Base-by-base conservation (phyloP, 148 eudicot genomes). In the Selenicereus undatus region DNA sequence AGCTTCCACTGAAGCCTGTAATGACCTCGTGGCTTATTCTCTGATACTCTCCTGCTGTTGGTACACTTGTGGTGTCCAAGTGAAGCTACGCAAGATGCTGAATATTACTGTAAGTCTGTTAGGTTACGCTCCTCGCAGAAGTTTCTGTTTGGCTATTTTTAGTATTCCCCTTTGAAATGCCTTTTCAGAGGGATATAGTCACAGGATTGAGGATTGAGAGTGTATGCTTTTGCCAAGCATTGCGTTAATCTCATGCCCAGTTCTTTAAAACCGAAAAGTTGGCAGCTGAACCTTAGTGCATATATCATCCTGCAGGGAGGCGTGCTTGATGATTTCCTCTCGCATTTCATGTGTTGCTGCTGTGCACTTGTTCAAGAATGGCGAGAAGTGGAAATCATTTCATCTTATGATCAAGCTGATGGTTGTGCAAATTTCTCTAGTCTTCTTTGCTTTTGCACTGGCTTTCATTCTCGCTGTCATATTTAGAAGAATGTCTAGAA, bases 341-440 rank as follows among this genome's bases (percentile, higher is more conserved):
- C 98, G 9, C 99, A 96, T 85, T 77, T 88, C 24, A 91, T 96
- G 99, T 96, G 99, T 76, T 96, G 99, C 79, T 96, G 99, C 79
- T 96, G 99, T 84, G 97, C 99, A 79, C 98, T 94, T 88, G 99
- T 96, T 68, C 99, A 96, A 92, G 99, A 94, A 86, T 88, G 86
- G 90, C 91, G 99, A 74, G 99, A 96, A 89, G 90, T 96, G 56
- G 94, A 96, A 83, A 89, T 88, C 51, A 1, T 32, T 22, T n/a
- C 0, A 60, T 21, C 66, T 60, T 60, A 60, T 21, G 68, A n/a
- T 12, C 36, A 35, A 64, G 11, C 51, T 50, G 14, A 14, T 11
- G 39, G 60, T 39, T 39, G 43, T 7, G 43, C 43, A 7, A 50
- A 11, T 22, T 30, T 62, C 17, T 45, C 8, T 54, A 12, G 7